A percentile compares a stretch with the other conserved stretches of the same genome.
These are phyloP conservation scores for Penicillium waksmanii DNA, from an alignment of 495 filamentous ascomycete genomes.

Conservation along the genomic window DNA sequence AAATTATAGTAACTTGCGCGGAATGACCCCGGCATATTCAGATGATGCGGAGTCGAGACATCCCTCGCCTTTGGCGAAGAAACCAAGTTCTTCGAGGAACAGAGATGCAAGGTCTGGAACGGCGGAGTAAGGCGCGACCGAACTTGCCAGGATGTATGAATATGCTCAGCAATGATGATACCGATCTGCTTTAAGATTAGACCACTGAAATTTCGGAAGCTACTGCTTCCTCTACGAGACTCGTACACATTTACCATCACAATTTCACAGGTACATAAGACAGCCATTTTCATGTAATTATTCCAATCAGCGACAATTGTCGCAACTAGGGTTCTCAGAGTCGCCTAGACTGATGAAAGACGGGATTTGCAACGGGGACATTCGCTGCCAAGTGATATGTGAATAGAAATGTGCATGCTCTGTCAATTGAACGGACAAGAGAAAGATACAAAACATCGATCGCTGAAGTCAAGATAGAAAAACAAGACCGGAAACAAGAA, in stretches of 20 bases:
- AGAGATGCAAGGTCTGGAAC: conserved; percentile 16
- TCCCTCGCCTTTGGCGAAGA: conserved; percentile 35
- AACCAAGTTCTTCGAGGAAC: conserved; percentile 21
- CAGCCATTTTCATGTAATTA: too few relatives aligned
- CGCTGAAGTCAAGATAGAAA: conserved; percentile 27
- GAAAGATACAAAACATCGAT: conserved; percentile 18
- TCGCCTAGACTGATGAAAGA: not conserved
- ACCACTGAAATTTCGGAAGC: not conserved
- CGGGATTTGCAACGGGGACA: not conserved
- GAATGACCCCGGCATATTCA: conserved; percentile 31
- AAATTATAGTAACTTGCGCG: conserved; percentile 28
- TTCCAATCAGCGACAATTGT: too few relatives aligned
- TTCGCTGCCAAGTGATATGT: conserved; percentile 20
- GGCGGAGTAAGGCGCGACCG: conserved; percentile 10
- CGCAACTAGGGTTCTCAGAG: not conserved
- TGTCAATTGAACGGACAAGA: conserved; percentile 15
- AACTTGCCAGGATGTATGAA: conserved; percentile 8
- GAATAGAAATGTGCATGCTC: conserved; percentile 23
- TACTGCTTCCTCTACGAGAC: too few relatives aligned
- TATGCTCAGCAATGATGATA: conserved; percentile 4
- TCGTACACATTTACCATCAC: too few relatives aligned
- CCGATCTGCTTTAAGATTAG: not conserved
- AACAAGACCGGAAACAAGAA: conserved; percentile 23
- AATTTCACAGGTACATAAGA: too few relatives aligned
- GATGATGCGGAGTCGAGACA: conserved; percentile 19